These are phyloP conservation scores for Komagataella mondaviorum DNA, from an alignment of 805 yeast species.

Conservation along the genomic window DNA sequence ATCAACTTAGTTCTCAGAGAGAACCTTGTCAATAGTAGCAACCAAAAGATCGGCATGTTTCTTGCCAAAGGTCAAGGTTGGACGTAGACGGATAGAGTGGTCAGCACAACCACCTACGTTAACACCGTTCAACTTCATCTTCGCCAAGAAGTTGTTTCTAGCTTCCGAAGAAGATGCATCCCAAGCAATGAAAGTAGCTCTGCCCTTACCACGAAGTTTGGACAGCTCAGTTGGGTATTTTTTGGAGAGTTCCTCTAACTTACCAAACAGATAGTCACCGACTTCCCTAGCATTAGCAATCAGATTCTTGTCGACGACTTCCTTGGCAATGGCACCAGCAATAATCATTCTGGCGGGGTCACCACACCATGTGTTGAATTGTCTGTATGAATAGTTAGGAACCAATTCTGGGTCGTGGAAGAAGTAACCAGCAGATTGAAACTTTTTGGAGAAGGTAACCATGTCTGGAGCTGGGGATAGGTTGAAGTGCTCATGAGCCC, in stretches of 20 bases:
- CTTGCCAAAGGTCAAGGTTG: conserved; percentile 46
- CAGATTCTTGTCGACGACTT: conserved; percentile 33
- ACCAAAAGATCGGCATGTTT: conserved; percentile 48
- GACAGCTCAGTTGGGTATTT: conserved; percentile 26
- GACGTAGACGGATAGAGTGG: conserved; percentile 45
- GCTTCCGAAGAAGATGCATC: conserved; percentile 28
- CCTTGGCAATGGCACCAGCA: conserved; percentile 47
- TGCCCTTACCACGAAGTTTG: conserved; percentile 48
- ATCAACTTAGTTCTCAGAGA: conserved; percentile 6
- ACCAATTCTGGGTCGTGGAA: conserved; percentile 45
- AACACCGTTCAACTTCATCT: conserved; percentile 37
- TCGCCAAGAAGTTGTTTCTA: conserved; percentile 32
- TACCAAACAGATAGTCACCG: conserved; percentile 38
- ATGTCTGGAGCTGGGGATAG: conserved; percentile 51
- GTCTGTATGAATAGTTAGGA: conserved; percentile 52
- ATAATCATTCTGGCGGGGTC: conserved; percentile 58
- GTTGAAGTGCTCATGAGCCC: conserved; percentile 64
- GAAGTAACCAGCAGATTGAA: conserved; percentile 64
- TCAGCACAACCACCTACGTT: conserved; percentile 64
- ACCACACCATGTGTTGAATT: conserved; percentile 71
- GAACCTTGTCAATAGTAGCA: conserved; percentile 21
- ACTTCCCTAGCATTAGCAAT: conserved; percentile 32
- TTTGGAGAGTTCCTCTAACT: conserved; percentile 23
- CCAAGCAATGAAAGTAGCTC: conserved; percentile 59
- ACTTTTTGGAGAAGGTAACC: conserved; percentile 60